These are phyloP conservation scores for Euphorbia celastroides DNA, from an alignment of 441 rosid species.

Conservation along the genomic window DNA sequence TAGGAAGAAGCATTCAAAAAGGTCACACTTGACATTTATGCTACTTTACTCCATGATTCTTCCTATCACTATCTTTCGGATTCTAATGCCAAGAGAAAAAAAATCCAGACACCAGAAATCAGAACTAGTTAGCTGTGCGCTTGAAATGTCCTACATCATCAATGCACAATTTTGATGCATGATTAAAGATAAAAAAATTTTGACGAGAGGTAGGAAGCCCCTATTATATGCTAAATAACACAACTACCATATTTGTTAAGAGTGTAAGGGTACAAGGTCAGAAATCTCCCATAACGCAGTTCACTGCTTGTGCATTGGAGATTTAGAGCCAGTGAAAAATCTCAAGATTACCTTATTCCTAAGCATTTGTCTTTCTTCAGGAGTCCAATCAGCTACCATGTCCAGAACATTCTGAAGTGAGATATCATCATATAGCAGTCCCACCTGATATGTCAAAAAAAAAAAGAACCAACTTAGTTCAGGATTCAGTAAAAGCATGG, in stretches of 20 bases:
- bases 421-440: slow-evolving; percentile 78
- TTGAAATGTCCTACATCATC: background rate
- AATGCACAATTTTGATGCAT: background rate
- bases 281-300: background rate
- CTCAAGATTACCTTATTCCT: slow-evolving; percentile 64
- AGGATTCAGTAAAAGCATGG: background rate
- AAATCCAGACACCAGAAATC: background rate
- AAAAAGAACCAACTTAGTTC: slow-evolving; percentile 12
- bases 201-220: background rate
- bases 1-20: background rate
- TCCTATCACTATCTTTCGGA: background rate
- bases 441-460: slow-evolving; percentile 54
- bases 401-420: slow-evolving; percentile 73
- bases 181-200: background rate
- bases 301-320: background rate
- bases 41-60: background rate
- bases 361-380: slow-evolving; percentile 84
- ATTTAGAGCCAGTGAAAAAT: background rate
- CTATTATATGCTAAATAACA: background rate
- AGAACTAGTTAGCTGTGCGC: background rate
- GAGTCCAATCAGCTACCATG: slow-evolving; percentile 89
- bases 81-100: background rate
- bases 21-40: background rate
- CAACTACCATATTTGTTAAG: background rate
- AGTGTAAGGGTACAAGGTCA: too few species aligned